These are phyloP conservation scores for Debaryomyces maramus DNA, from an alignment of 805 yeast genomes.

Conservation along the genomic window DNA sequence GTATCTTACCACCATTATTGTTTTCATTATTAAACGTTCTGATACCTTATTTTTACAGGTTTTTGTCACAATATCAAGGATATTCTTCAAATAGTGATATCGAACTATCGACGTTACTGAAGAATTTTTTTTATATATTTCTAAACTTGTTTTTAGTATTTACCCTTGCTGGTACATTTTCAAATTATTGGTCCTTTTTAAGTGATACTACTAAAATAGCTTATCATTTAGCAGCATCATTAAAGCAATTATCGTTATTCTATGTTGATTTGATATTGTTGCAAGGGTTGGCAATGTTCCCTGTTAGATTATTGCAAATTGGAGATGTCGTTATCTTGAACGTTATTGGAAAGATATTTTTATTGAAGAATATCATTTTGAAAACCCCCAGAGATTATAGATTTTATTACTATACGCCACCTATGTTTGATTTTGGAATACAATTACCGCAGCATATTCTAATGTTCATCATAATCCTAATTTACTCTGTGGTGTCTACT, in stretches of 20 bases:
- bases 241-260: slow-evolving; percentile 52
- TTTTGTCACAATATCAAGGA: slow-evolving; percentile 52
- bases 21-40: slow-evolving; percentile 54
- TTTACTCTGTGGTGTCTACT: slow-evolving; percentile 61
- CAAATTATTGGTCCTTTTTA: slow-evolving; percentile 57
- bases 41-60: slow-evolving; percentile 56
- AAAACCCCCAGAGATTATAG: slow-evolving; percentile 55
- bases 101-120: slow-evolving; percentile 55
- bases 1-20: slow-evolving; percentile 60
- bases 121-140: slow-evolving; percentile 60
- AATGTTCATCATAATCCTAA: slow-evolving; percentile 57
- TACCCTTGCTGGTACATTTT: slow-evolving; percentile 60
- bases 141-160: slow-evolving; percentile 62
- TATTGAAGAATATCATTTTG: slow-evolving; percentile 38
- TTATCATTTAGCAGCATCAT: slow-evolving; percentile 51
- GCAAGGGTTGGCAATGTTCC: slow-evolving; percentile 70
- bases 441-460: slow-evolving; percentile 62
- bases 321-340: slow-evolving; percentile 53
- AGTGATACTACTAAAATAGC: slow-evolving; percentile 62
- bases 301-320: slow-evolving; percentile 53
- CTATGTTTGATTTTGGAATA: slow-evolving; percentile 59
- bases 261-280: slow-evolving; percentile 62
- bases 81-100: slow-evolving; percentile 57
- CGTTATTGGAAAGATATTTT: slow-evolving; percentile 36
- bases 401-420: slow-evolving; percentile 54